These are phyloP conservation scores for Aquilaria agallochum DNA, from an alignment of 441 rosid species.

Conservation along the genomic window DNA sequence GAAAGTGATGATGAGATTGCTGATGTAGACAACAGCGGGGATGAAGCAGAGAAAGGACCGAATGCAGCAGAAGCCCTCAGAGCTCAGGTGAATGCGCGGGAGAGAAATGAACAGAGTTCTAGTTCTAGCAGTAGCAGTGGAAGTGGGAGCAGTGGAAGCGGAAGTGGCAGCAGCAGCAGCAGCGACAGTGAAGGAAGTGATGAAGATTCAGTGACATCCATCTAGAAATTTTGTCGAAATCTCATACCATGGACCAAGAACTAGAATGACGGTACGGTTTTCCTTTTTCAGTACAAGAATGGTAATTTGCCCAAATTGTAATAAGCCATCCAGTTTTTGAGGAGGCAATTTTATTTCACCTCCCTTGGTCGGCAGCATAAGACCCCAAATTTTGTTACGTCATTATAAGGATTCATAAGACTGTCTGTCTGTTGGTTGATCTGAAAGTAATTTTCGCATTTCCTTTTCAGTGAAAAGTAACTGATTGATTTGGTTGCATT, in stretches of 20 bases:
- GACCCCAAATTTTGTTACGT: no score
- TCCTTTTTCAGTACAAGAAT: no score
- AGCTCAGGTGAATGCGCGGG: constrained; percentile 71
- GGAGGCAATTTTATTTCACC: not conserved
- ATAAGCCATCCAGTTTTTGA: not conserved
- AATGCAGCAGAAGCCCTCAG: constrained; percentile 90
- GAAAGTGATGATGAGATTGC: constrained; percentile 79
- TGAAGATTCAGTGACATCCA: constrained; percentile 61
- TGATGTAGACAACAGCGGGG: constrained; percentile 73
- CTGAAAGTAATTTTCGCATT: no score
- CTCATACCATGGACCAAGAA: not conserved
- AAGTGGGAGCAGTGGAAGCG: constrained; percentile 42
- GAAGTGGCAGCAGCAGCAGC: constrained; percentile 45
- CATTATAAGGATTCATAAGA: no score
- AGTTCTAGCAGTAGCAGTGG: constrained; percentile 72
- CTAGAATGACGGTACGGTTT: no score
- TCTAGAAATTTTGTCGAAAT: constrained; percentile 20
- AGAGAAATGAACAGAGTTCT: constrained; percentile 29
- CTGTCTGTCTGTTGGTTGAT: no score
- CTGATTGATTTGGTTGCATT: no score
- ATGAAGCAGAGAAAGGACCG: constrained; percentile 58
- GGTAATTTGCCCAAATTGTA: not conserved
- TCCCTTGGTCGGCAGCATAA: not conserved
- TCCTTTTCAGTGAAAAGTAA: no score
- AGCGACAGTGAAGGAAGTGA: constrained; percentile 62